These are phyloP conservation scores for Ricinus communis DNA, from an alignment of 345 rosid species.

Conservation along the genomic window DNA sequence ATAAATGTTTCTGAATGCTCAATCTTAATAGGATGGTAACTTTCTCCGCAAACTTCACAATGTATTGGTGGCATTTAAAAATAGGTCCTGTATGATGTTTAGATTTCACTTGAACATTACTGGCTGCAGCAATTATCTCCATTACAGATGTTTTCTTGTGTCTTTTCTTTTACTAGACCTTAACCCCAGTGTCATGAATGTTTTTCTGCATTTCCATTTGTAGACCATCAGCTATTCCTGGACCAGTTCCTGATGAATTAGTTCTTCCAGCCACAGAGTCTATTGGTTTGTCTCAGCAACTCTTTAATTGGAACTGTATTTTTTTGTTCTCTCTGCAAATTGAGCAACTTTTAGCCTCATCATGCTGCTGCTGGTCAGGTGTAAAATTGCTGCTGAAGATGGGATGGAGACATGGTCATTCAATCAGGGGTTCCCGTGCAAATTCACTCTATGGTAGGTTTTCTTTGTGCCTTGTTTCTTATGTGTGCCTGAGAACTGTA, in stretches of 20 bases:
- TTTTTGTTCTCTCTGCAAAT: constrained; percentile 4
- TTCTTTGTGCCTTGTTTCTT: background rate
- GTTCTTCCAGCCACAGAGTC: constrained; percentile 84
- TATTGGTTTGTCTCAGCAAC: constrained; percentile 59
- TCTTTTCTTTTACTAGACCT: too few relatives aligned
- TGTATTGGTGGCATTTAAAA: background rate
- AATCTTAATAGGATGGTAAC: background rate
- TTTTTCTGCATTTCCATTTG: constrained; percentile 16
- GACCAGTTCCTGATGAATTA: constrained; percentile 88
- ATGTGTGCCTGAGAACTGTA: background rate
- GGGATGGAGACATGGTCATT: constrained; percentile 95
- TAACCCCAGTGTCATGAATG: background rate
- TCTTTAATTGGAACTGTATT: background rate
- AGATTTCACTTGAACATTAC: background rate
- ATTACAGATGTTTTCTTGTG: too few relatives aligned
- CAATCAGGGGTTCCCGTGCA: constrained; percentile 68
- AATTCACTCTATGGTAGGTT: constrained; percentile 53
- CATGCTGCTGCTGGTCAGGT: constrained; percentile 47
- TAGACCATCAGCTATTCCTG: constrained; percentile 96
- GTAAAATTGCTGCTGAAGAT: constrained; percentile 79
- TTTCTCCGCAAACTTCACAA: background rate
- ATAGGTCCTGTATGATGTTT: background rate
- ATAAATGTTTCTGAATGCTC: background rate
- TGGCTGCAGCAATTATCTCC: too few relatives aligned
- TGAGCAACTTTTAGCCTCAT: constrained; percentile 16